phyloP scores from a whole-genome alignment of 192 early-diverging fungal species.

The Podila minutissima region DNA sequence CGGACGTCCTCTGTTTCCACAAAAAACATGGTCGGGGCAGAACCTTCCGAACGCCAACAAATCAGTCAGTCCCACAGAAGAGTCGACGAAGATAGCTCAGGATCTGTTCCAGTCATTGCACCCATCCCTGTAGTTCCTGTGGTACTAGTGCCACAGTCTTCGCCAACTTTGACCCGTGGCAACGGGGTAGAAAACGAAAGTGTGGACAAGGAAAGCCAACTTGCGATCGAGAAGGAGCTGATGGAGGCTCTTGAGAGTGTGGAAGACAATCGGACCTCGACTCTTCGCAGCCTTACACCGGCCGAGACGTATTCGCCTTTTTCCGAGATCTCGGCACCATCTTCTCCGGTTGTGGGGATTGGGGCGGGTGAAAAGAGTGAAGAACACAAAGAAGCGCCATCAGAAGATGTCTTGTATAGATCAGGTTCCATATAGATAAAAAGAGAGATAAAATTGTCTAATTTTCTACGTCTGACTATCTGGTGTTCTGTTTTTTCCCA shows the following conservation, averaged over 20 bases:
- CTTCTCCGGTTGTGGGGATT: constrained; percentile 11
- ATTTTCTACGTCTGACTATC: too few species aligned
- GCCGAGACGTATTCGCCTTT: constrained; percentile 36
- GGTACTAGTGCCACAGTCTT: not conserved
- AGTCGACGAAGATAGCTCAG: not conserved
- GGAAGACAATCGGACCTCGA: not conserved
- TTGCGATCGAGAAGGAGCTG: constrained; percentile 38
- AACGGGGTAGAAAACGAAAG: not conserved
- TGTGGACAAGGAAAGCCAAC: constrained; percentile 7
- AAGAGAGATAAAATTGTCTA: too few species aligned
- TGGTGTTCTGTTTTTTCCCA: too few species aligned
- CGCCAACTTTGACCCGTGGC: constrained; percentile 27
- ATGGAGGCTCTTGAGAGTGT: constrained; percentile 31
- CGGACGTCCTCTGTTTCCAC: too few species aligned
- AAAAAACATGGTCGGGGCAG: too few species aligned
- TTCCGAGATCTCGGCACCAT: constrained; percentile 34
- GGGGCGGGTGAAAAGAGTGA: not conserved
- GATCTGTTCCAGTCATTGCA: constrained; percentile 7
- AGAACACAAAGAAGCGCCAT: not conserved
- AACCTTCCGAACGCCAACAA: too few species aligned
- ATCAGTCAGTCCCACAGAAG: not conserved
- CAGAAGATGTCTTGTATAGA: too few species aligned
- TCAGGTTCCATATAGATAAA: too few species aligned
- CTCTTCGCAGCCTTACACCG: constrained; percentile 22
- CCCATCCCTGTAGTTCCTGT: constrained; percentile 14